phyloP scores from a whole-genome alignment of 106 monocot species.

The Amphibolis antarctica region DNA sequence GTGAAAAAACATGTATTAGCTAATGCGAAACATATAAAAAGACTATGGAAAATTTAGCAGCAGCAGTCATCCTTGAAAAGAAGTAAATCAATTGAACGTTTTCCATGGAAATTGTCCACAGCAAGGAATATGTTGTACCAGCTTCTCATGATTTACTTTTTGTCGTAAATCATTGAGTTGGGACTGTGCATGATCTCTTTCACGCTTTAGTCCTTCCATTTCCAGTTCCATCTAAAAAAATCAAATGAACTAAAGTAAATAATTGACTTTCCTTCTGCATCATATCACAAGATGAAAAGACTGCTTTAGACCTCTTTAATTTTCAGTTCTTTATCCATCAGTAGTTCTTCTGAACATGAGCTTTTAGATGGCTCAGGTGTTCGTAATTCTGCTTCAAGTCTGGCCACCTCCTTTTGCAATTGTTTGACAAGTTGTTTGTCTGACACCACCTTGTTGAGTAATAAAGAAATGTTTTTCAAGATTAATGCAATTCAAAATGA shows the following conservation, averaged over 20 bases:
- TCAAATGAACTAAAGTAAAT: not conserved
- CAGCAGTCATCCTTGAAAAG: too few relatives aligned
- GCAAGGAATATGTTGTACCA: slow-evolving; percentile 8
- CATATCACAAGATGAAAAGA: not conserved
- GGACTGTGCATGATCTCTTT: slow-evolving; percentile 61
- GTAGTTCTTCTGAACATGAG: slow-evolving; percentile 38
- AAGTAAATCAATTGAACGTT: not conserved
- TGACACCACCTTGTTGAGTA: slow-evolving; percentile 54
- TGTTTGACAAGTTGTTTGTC: slow-evolving; percentile 90
- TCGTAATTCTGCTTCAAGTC: slow-evolving; percentile 80
- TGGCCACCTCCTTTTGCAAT: slow-evolving; percentile 82
- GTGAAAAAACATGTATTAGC: not conserved
- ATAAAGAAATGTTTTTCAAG: not conserved
- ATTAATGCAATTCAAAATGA: not conserved
- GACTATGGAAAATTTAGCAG: too few relatives aligned
- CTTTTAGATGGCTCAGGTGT: slow-evolving; percentile 50
- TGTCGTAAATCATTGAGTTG: slow-evolving; percentile 49
- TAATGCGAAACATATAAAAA: too few relatives aligned
- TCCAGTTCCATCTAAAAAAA: slow-evolving; percentile 86
- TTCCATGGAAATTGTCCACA: not conserved
- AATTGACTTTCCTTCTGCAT: not conserved
- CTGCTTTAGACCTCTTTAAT: slow-evolving; percentile 46
- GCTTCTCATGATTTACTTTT: slow-evolving; percentile 38
- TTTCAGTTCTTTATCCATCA: slow-evolving; percentile 74
- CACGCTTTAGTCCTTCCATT: slow-evolving; percentile 65